phyloP scores from a whole-genome alignment of 208 protist genomes.

The Trypanosoma platydactyli region DNA sequence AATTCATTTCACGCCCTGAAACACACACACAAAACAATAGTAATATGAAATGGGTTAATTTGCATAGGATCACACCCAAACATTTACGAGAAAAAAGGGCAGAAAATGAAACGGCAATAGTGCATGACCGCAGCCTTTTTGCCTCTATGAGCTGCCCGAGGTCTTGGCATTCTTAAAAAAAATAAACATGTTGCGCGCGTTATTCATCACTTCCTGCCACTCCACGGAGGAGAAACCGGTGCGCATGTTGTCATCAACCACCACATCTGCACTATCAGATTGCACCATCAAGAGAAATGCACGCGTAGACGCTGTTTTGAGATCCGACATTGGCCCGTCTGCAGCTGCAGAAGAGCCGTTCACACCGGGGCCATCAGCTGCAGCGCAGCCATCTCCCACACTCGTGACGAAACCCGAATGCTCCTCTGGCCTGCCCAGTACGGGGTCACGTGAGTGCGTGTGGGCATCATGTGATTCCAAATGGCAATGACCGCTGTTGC shows the following conservation, averaged over 20 bases:
- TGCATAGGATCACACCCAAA: too few relatives aligned
- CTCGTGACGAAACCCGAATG: too few relatives aligned
- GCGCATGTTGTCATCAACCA: neutral
- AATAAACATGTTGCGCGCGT: constrained; percentile 55
- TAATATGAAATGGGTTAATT: too few relatives aligned
- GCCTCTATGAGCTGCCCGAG: neutral
- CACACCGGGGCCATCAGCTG: neutral
- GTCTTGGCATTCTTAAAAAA: constrained; percentile 38
- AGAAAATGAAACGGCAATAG: neutral
- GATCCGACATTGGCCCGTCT: neutral
- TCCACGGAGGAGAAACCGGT: constrained; percentile 27
- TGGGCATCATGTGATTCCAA: constrained; percentile 22
- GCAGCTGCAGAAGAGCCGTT: neutral
- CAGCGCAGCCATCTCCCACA: too few relatives aligned
- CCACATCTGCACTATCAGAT: constrained; percentile 23
- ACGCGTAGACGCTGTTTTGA: neutral
- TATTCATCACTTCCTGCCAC: constrained; percentile 44
- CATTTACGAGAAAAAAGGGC: neutral
- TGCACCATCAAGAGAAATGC: constrained; percentile 33
- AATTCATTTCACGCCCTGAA: too few relatives aligned
- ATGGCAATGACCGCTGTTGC: constrained; percentile 15
- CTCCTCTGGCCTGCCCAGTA: neutral
- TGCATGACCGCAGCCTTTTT: neutral
- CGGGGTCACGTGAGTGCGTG: constrained; percentile 10
- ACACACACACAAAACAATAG: too few relatives aligned